These are phyloP conservation scores for Chytriomyces sp. DNA, from an alignment of 192 early-diverging fungal genomes.

Conservation along the genomic window DNA sequence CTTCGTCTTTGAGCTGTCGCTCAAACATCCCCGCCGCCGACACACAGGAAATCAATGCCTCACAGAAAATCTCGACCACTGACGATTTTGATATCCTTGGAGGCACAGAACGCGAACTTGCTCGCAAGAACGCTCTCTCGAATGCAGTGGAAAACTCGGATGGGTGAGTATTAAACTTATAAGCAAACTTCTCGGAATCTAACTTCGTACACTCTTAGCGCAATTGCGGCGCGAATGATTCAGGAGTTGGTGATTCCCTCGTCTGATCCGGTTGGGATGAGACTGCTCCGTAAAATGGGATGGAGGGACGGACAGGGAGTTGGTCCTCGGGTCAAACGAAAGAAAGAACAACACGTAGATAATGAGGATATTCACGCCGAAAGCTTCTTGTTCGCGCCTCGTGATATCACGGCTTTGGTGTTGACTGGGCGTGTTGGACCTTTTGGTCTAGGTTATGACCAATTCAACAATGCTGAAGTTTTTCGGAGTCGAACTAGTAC, in stretches of 20 bases:
- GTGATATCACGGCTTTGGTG: constrained; percentile 45
- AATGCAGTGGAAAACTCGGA: constrained; percentile 46
- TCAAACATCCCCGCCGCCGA: not conserved
- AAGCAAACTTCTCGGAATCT: not conserved
- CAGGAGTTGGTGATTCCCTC: constrained; percentile 65
- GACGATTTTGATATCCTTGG: constrained; percentile 72
- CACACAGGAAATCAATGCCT: constrained; percentile 50
- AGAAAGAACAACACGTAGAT: constrained; percentile 11
- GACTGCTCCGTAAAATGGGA: constrained; percentile 78
- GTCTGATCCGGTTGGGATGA: constrained; percentile 65
- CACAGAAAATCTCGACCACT: constrained; percentile 57
- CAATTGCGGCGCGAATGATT: constrained; percentile 50
- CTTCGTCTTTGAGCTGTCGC: not conserved
- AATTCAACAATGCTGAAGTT: constrained; percentile 66
- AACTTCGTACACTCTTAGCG: constrained; percentile 17
- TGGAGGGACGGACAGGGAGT: constrained; percentile 87
- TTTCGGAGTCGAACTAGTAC: constrained; percentile 35
- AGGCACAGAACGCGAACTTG: constrained; percentile 63
- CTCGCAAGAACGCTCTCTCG: constrained; percentile 46
- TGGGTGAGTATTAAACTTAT: constrained; percentile 38
- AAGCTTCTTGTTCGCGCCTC: constrained; percentile 66
- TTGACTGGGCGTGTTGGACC: constrained; percentile 49
- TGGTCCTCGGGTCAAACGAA: constrained; percentile 67
- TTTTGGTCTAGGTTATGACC: constrained; percentile 73
- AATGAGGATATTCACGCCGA: constrained; percentile 57